Evolutionary conservation across 495 filamentous ascomycete species (phyloP).

Genomic region (Aspergillus asperescens): DNA sequence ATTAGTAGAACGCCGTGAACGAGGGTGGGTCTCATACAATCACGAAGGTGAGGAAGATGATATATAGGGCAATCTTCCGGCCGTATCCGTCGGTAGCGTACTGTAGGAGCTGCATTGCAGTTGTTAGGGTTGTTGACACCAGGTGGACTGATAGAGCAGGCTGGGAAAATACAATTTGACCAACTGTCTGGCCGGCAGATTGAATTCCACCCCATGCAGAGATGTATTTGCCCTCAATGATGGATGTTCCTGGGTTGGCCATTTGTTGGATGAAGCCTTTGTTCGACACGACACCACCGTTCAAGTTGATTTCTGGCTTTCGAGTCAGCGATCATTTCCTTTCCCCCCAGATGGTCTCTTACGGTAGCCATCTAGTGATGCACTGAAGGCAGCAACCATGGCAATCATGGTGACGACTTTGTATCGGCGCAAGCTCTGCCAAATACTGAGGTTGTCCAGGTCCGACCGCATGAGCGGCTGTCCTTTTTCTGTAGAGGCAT

Average conservation of each 20-base stretch:
- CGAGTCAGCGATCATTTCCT: neutral
- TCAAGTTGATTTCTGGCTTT: conserved; percentile 35
- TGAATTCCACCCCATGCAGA: conserved; percentile 40
- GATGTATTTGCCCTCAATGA: conserved; percentile 33
- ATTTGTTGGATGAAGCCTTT: conserved; percentile 38
- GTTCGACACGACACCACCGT: conserved; percentile 38
- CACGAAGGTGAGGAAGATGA: conserved; percentile 13
- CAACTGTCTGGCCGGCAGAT: conserved; percentile 34
- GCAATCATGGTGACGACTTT: conserved; percentile 4
- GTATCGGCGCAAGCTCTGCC: conserved; percentile 2
- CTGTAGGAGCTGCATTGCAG: conserved; percentile 25
- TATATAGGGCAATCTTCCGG: conserved; percentile 13
- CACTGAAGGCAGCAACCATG: conserved; percentile 32
- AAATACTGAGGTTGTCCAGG: conserved; percentile 3
- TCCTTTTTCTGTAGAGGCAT: neutral
- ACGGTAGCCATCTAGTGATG: conserved; percentile 40
- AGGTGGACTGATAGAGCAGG: neutral
- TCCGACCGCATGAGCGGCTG: conserved; percentile 6
- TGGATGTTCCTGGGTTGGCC: conserved; percentile 23
- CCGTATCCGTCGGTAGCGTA: conserved; percentile 26
- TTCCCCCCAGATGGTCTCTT: conserved; percentile 10
- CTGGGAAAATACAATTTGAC: conserved; percentile 23
- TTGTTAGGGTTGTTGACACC: neutral
- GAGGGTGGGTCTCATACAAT: neutral
- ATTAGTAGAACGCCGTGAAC: neutral